Evolutionary conservation across 768 basidiomycete species (phyloP).

Genomic region (Postia placenta): DNA sequence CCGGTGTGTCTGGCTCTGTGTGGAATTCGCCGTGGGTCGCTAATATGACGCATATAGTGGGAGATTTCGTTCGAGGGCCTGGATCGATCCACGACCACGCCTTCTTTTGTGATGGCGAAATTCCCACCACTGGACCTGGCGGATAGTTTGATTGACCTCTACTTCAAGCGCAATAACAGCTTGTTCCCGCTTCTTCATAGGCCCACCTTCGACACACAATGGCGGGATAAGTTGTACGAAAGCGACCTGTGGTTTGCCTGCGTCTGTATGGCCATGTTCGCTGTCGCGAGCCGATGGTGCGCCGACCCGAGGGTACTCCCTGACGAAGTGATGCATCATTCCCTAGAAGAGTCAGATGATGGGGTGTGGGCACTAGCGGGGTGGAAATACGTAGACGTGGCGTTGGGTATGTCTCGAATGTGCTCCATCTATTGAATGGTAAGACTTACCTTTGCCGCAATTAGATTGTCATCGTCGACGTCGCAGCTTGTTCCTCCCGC

Average conservation of each 20-base stretch:
- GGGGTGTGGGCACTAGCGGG: slow-evolving; percentile 50
- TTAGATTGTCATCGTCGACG: slow-evolving; percentile 47
- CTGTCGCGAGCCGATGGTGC: slow-evolving; percentile 23
- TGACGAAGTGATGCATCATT: slow-evolving; percentile 11
- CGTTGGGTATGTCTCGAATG: slow-evolving; percentile 20
- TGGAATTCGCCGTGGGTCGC: background rate
- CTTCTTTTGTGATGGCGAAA: slow-evolving; percentile 26
- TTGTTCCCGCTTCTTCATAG: slow-evolving; percentile 40
- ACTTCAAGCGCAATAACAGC: slow-evolving; percentile 56
- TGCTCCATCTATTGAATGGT: slow-evolving; percentile 3
- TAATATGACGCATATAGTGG: slow-evolving; percentile 12
- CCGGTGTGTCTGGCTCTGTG: slow-evolving; percentile 33
- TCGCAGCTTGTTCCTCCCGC: slow-evolving; percentile 47
- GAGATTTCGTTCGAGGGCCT: slow-evolving; percentile 38
- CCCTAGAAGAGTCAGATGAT: slow-evolving; percentile 22
- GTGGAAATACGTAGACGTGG: slow-evolving; percentile 52
- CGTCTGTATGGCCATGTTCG: slow-evolving; percentile 24
- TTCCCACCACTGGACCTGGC: slow-evolving; percentile 66
- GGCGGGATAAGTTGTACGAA: slow-evolving; percentile 11
- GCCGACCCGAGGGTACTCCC: slow-evolving; percentile 22
- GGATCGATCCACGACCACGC: slow-evolving; percentile 9
- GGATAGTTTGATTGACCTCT: slow-evolving; percentile 53
- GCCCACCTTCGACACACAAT: slow-evolving; percentile 18
- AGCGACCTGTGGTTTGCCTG: slow-evolving; percentile 25
- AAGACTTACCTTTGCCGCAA: background rate